Evolutionary conservation across 2,329 filamentous ascomycete species (phyloP), one percentile per base, ranked within the genome.

Genomic region (Colletotrichum scovillei): DNA sequence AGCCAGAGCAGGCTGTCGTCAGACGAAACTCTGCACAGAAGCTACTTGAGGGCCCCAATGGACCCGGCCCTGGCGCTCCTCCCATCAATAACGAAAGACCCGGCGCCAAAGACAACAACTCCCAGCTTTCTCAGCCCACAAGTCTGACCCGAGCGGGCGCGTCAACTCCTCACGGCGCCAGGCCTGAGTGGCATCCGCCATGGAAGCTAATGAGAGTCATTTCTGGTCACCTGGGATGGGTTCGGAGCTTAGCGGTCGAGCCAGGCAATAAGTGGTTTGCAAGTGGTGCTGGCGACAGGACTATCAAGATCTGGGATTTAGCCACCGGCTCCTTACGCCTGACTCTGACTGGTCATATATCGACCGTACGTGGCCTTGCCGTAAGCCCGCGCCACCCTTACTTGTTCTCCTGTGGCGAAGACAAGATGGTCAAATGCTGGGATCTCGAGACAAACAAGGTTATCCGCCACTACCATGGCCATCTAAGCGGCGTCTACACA

Each of bases 371-470:
- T 66, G 97, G 97, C 2, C 88, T 99, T 60, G 97, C 96, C 0
- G 94, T 99, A 8, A 98, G 95, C 24, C 94, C 95, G 19, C 88
- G 97, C 59, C 97, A 99, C 84, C 97, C 97, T 0, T 99, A 99
- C 80, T 89, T 99, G 11, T 99, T 99, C 84, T 98, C 95, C 12
- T 99, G 97, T 80, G 97, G 95, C 72, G 97, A 99, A 84, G 97
- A 99, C 82, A 99, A 99, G 87, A 98, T 98, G 95, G 97, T 99
- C 75, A 99, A 99, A 84, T 99, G 97, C 85, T 99, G 97, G 97
- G 97, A 99, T 85, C 86, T 99, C 76, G 97, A 99, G 84, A 98
- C 96, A n/a, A 99, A 99, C 86, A 98, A 98, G 84, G 97, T 99
- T 73, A 98, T 98, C 80, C 91, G 96, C 52, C 95, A 98, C 84